Base-by-base conservation (phyloP, 2,329 filamentous ascomycete species). In the Exophiala sideris region DNA sequence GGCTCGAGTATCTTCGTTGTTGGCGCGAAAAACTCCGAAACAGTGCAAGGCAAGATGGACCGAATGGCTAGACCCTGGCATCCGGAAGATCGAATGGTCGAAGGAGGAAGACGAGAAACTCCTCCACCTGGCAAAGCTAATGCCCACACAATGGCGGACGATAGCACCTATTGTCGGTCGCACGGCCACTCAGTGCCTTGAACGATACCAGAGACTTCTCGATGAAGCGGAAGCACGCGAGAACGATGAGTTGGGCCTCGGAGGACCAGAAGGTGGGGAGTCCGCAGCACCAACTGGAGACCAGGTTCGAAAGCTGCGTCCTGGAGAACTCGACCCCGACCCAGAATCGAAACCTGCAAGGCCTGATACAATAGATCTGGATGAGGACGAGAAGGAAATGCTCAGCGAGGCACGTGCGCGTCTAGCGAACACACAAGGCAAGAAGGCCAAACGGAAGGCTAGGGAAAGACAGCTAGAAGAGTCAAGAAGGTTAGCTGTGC, bases 341-440 rank as follows among this genome's bases (percentile, higher is more conserved):
- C 91, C 94, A 8, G 94, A 99, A 73, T 94, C 88, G 64, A 96
- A 96, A 71, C 94, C 94, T 51, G 94, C 94, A 34, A 82, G 91
- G 56, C 94, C 94, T 36, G 94, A 99, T 71, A 96, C 94, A 5
- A 94, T 99, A 69, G 94, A 99, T 72, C 84, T 99, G 66, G 94
- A 99, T 69, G 94, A 99, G 70, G 94, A 99, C 68, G 94, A 99
- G 73, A 97, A 99, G 77, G 94, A 99, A 73, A 99, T 99, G 94
- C 74, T 99, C 67, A 96, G 91, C 69, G 94, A 99, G 75, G 94
- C 94, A 63, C 89, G 94, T 68, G 94, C 94, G 52, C 90, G 94
- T 75, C 77, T 99, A 61, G 94, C 94, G 60, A 99, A 99, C 67
- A 97, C 94, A 9, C 94, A 97, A 73, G 94, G 94, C 69, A 99